phyloP scores from a whole-genome alignment of 331 rosid species.

The Ulmus americana region DNA sequence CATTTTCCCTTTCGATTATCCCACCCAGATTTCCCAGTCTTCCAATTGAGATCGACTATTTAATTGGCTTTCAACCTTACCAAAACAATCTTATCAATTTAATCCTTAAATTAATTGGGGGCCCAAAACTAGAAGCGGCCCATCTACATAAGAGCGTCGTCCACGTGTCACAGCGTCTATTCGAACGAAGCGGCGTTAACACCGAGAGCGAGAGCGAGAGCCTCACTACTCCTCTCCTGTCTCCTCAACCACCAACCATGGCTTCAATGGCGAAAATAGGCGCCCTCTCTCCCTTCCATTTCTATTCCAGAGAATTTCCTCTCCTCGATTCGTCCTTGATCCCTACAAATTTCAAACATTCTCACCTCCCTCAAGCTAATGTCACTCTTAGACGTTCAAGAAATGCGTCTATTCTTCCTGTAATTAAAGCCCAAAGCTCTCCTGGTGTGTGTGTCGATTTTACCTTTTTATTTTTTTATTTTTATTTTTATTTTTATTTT shows the following conservation, averaged over 20 bases:
- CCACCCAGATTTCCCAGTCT: no score
- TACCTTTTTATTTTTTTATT: background rate
- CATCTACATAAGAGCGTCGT: no score
- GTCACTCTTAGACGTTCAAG: conserved; percentile 30
- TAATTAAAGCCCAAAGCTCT: conserved; percentile 49
- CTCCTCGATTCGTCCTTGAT: conserved; percentile 17
- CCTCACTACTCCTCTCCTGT: no score
- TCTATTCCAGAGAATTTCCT: conserved; percentile 25
- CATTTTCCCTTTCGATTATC: conserved; percentile 24
- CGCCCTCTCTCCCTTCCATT: conserved; percentile 14
- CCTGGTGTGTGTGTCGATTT: conserved; percentile 31
- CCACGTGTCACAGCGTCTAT: no score
- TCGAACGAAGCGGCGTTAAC: background rate
- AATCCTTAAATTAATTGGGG: no score
- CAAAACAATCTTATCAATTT: no score
- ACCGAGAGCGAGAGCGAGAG: background rate
- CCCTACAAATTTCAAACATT: conserved; percentile 17
- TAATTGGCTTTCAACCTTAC: no score
- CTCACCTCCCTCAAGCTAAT: conserved; percentile 27
- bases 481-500: background rate
- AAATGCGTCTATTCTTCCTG: conserved; percentile 40
- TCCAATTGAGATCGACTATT: no score
- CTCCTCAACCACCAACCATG: conserved; percentile 34
- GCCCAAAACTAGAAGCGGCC: no score
- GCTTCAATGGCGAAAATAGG: conserved; percentile 30